Conservation (phyloP, 495 filamentous ascomycete genomes). For the Tricharina praecox region DNA sequence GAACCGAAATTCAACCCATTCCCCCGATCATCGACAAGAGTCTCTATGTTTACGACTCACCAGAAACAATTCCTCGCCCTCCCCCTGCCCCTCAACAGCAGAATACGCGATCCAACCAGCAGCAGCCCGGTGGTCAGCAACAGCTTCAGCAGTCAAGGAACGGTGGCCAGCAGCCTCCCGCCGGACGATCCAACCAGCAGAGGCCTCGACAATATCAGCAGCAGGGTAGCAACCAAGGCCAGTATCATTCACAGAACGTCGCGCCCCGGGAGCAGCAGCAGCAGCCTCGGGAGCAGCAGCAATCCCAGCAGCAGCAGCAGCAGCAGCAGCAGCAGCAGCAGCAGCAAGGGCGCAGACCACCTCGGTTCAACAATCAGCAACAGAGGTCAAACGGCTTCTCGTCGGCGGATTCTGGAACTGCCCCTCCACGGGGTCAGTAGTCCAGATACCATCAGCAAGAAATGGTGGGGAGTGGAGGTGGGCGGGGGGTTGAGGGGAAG, state of each 20-base stretch:
- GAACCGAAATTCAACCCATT: conserved; percentile 93
- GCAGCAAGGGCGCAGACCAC: conserved; percentile 5
- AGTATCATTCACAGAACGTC: conserved; percentile 16
- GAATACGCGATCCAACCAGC: conserved; percentile 13
- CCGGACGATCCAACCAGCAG: conserved; percentile 6
- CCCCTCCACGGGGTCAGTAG: conserved; percentile 22
- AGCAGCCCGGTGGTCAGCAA: conserved; percentile 24
- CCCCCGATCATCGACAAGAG: conserved; percentile 90
- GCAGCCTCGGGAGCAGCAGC: conserved; percentile 5
- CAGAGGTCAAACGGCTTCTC: conserved; percentile 13
- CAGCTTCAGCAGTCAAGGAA: conserved; percentile 20
- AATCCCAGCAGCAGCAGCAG: conserved; percentile 2
- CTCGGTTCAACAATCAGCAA: conserved; percentile 16
- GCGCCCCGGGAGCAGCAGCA: conserved; percentile 5
- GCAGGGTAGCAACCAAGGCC: conserved; percentile 17
- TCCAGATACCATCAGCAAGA: conserved; percentile 7
- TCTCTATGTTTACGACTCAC: conserved; percentile 93
- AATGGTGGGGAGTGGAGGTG: neutral
- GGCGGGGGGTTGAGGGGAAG: conserved; percentile 1
- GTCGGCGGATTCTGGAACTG: conserved; percentile 17
- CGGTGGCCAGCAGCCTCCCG: conserved; percentile 3
- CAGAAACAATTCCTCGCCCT: conserved; percentile 81
- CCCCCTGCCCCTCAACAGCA: conserved; percentile 30
- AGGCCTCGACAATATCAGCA: conserved; percentile 16
- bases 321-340: conserved; percentile 12